Conservation (phyloP, 495 filamentous ascomycete genomes). For the Xylaria palmicola region DNA sequence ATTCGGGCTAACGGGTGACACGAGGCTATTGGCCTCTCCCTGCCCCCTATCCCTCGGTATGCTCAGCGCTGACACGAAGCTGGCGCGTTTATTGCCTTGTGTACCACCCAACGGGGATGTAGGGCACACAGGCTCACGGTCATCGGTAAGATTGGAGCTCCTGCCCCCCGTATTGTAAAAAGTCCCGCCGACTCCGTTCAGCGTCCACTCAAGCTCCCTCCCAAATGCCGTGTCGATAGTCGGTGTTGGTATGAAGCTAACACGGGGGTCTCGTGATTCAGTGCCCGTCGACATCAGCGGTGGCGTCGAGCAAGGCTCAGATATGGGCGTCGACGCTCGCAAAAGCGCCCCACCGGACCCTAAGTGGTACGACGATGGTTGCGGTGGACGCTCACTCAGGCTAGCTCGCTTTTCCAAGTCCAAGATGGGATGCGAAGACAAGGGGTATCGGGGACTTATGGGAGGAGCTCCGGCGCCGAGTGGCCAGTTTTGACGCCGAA, state of each 20-base stretch:
- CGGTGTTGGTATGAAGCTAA: constrained; percentile 20
- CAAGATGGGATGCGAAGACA: constrained; percentile 20
- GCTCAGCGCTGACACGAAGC: neutral
- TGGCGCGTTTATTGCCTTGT: neutral
- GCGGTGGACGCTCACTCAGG: neutral
- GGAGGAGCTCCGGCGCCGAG: constrained; percentile 4
- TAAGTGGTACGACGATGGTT: too few relatives aligned
- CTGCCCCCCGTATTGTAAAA: neutral
- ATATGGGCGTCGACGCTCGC: neutral
- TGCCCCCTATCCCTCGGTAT: neutral
- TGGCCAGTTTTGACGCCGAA: constrained; percentile 21
- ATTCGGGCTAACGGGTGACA: constrained; percentile 20
- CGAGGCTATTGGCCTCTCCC: constrained; percentile 5
- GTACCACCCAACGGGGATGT: constrained; percentile 10
- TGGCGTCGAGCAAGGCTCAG: too few relatives aligned
- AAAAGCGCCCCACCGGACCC: neutral
- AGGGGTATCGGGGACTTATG: constrained; percentile 10
- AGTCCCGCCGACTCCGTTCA: neutral
- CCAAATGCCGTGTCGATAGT: constrained; percentile 21
- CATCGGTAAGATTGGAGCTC: neutral
- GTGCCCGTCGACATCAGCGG: too few relatives aligned
- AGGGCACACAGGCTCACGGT: neutral
- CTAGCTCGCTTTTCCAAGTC: constrained; percentile 21
- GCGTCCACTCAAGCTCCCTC: neutral
- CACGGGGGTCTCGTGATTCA: constrained; percentile 17